Conservation (phyloP, 148 eudicot genomes). For the Rhododendron vialii region DNA sequence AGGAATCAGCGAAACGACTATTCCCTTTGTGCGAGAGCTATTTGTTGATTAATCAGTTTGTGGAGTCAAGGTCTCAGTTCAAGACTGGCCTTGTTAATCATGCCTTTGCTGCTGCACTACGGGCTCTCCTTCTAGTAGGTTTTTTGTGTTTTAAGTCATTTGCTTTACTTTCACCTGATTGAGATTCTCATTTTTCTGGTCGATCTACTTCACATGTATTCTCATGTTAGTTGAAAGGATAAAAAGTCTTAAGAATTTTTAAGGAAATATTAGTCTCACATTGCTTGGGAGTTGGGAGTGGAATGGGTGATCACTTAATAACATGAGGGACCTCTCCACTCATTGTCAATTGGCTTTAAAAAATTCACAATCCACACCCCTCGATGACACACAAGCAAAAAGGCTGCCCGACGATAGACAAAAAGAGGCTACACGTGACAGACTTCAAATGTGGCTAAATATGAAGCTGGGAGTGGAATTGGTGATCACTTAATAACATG, state of each 20-base stretch:
- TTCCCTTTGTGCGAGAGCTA: slow-evolving; percentile 89
- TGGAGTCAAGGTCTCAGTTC: slow-evolving; percentile 90
- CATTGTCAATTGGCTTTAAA: too few species aligned
- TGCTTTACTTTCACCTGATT: slow-evolving; percentile 11
- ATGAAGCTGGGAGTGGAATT: too few species aligned
- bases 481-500: too few species aligned
- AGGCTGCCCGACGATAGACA: too few species aligned
- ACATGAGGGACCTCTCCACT: too few species aligned
- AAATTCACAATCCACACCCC: too few species aligned
- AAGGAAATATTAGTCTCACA: too few species aligned
- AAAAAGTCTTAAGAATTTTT: neutral
- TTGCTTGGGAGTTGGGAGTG: too few species aligned
- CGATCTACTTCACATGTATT: neutral
- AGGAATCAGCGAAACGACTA: slow-evolving; percentile 80
- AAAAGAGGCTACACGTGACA: too few species aligned
- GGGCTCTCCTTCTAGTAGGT: slow-evolving; percentile 79
- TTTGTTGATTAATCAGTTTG: slow-evolving; percentile 72
- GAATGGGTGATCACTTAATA: too few species aligned
- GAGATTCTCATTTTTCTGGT: neutral
- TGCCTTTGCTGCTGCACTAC: slow-evolving; percentile 94
- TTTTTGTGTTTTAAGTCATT: slow-evolving; percentile 7
- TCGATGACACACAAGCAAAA: too few species aligned
- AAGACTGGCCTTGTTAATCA: slow-evolving; percentile 96
- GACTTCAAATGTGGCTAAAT: too few species aligned
- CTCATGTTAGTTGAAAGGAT: neutral